phyloP scores from a whole-genome alignment of 2,329 filamentous ascomycete species.

The Aspergillus jensenii region DNA sequence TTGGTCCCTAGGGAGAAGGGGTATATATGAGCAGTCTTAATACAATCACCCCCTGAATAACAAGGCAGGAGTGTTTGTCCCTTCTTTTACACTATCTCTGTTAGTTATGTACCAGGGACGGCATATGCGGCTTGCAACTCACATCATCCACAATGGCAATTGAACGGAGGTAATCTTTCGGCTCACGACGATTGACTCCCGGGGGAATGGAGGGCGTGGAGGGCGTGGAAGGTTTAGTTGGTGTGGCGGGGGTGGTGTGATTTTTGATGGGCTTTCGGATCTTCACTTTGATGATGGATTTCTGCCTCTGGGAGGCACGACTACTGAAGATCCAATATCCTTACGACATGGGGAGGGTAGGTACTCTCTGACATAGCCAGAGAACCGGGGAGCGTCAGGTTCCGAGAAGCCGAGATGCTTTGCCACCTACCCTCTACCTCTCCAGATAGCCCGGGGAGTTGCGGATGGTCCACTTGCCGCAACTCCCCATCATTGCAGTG shows the following conservation, averaged over 20 bases:
- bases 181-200: not conserved
- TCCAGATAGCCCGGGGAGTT: too few relatives aligned
- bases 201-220: not conserved
- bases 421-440: too few relatives aligned
- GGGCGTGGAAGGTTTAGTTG: not conserved
- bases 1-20: not conserved
- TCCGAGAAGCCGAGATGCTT: too few relatives aligned
- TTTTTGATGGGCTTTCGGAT: not conserved
- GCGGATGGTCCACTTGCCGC: too few relatives aligned
- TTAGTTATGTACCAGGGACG: not conserved
- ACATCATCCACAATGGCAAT: not conserved
- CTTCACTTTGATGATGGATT: not conserved
- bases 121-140: not conserved
- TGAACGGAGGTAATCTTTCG: not conserved
- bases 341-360: too few relatives aligned
- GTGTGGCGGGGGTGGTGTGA: not conserved
- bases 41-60: not conserved
- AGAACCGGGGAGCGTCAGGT: too few relatives aligned
- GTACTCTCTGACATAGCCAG: too few relatives aligned
- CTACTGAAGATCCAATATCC: not conserved
- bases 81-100: not conserved
- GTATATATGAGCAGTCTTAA: slow-evolving; percentile 2
- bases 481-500: too few relatives aligned
- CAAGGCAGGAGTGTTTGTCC: not conserved
- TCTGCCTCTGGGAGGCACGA: not conserved